Evolutionary conservation across 129 eudicot genomes (phyloP).

Genomic region (Tagetes patula): DNA sequence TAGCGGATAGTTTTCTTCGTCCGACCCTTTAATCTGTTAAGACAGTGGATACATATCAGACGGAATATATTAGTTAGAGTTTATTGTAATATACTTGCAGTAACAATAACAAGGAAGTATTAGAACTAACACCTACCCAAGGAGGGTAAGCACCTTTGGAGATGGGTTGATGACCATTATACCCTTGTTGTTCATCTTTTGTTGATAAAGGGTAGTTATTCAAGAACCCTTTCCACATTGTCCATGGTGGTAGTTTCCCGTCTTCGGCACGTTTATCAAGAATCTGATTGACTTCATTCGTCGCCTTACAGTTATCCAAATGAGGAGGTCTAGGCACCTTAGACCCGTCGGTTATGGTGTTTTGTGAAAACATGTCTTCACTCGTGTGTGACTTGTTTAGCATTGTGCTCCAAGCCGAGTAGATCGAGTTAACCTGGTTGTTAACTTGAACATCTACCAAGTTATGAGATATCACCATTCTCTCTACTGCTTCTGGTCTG

Average conservation of each 20-base stretch:
- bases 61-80: too few species aligned
- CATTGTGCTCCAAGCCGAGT: slow-evolving; percentile 60
- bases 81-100: too few species aligned
- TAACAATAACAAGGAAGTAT: background rate
- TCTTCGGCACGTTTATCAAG: slow-evolving; percentile 55
- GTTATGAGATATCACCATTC: slow-evolving; percentile 37
- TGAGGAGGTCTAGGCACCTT: slow-evolving; percentile 72
- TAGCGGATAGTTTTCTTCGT: slow-evolving; percentile 86
- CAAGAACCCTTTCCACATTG: slow-evolving; percentile 85
- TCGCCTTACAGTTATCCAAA: slow-evolving; percentile 73
- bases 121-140: slow-evolving; percentile 62
- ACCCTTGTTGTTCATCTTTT: slow-evolving; percentile 45
- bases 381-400: slow-evolving; percentile 42
- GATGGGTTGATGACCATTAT: slow-evolving; percentile 34
- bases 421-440: slow-evolving; percentile 41
- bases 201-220: slow-evolving; percentile 40
- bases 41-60: background rate
- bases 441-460: slow-evolving; percentile 25
- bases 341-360: slow-evolving; percentile 16
- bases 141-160: slow-evolving; percentile 89
- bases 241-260: slow-evolving; percentile 75
- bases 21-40: slow-evolving; percentile 75
- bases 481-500: slow-evolving; percentile 35
- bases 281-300: slow-evolving; percentile 39
- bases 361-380: slow-evolving; percentile 26